Conservation (phyloP, 2,329 filamentous ascomycete species). For the Setomelanomma holmii region DNA sequence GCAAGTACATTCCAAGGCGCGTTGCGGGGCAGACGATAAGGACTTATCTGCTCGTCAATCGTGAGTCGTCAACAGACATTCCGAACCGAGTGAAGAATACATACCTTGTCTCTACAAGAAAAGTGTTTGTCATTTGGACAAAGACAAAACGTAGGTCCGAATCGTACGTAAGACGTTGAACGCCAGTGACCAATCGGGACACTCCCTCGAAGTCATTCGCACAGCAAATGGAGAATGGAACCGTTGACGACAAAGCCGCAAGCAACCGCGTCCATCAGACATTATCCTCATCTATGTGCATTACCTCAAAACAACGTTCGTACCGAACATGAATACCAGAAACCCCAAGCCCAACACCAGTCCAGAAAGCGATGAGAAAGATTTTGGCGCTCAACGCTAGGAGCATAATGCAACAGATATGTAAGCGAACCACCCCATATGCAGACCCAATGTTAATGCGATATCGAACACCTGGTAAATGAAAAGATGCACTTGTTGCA, state of each 20-base stretch:
- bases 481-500: too few relatives aligned
- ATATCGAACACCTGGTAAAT: neutral
- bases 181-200: constrained; percentile 25
- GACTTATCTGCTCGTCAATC: neutral
- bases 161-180: constrained; percentile 28
- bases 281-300: constrained; percentile 16
- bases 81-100: too few relatives aligned
- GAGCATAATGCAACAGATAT: constrained; percentile 28
- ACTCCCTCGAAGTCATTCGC: constrained; percentile 13
- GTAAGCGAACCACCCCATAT: constrained; percentile 24
- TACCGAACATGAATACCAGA: constrained; percentile 18
- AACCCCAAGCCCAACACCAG: constrained; percentile 6
- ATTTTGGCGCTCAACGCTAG: constrained; percentile 21
- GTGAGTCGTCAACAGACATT: neutral
- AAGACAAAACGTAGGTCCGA: constrained; percentile 8
- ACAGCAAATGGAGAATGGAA: neutral
- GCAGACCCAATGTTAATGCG: constrained; percentile 23
- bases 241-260: constrained; percentile 34
- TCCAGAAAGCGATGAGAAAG: constrained; percentile 4
- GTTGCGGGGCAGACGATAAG: neutral
- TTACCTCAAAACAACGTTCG: constrained; percentile 7
- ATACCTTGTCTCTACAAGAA: too few relatives aligned
- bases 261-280: constrained; percentile 31
- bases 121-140: constrained; percentile 1
- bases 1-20: constrained; percentile 14